Evolutionary conservation across 345 rosid genomes (phyloP).

Genomic region (Ricinus communis): DNA sequence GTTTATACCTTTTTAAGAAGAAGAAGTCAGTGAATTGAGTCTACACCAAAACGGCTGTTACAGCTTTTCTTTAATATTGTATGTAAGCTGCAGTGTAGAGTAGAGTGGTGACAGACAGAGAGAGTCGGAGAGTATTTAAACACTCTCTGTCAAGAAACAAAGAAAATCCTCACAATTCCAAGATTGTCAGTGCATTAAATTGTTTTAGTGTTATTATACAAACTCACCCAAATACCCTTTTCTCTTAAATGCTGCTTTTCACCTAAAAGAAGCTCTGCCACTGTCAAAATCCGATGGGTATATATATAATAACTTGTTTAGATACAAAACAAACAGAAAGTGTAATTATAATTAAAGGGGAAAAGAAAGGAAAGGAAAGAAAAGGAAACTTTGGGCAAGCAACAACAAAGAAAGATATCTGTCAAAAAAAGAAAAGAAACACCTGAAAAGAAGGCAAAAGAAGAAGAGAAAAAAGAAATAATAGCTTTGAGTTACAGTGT

Average conservation of each 20-base stretch:
- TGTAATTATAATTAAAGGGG: too few relatives aligned
- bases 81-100: not conserved
- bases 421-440: slow-evolving; percentile 7
- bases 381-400: slow-evolving; percentile 12
- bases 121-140: not conserved
- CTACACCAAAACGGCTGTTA: slow-evolving; percentile 12
- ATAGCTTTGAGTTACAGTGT: not conserved
- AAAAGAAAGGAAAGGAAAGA: not conserved
- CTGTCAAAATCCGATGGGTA: too few relatives aligned
- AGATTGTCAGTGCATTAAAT: slow-evolving; percentile 18
- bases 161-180: slow-evolving; percentile 12
- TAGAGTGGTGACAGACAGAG: too few relatives aligned
- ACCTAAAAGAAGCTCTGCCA: too few relatives aligned
- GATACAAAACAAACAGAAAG: not conserved
- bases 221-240: slow-evolving; percentile 3
- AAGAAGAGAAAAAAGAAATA: not conserved
- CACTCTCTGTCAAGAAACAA: not conserved
- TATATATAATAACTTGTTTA: too few relatives aligned
- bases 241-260: not conserved
- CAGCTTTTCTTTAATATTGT: slow-evolving; percentile 4
- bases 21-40: slow-evolving; percentile 10
- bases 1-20: slow-evolving; percentile 20
- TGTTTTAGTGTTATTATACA: not conserved
- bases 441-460: not conserved
- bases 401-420: slow-evolving; percentile 16